Conservation (phyloP, 208 protist genomes). For the Acanthamoeba healyi region DNA sequence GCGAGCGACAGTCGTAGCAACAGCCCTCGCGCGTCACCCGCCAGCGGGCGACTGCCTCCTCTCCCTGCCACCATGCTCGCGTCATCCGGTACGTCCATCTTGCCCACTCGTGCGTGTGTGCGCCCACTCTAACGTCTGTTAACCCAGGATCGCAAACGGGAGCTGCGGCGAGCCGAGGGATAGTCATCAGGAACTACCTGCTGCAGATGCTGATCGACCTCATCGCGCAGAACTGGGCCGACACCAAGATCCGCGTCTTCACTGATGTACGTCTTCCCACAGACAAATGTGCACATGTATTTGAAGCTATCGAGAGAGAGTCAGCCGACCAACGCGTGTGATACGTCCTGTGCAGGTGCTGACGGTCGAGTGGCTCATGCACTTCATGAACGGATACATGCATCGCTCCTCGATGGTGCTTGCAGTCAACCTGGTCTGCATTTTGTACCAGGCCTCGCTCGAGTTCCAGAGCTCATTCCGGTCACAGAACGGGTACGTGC, state of each 20-base stretch:
- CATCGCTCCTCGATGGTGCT: slow-evolving; percentile 68
- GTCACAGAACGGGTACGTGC: slow-evolving; percentile 38
- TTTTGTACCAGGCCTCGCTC: slow-evolving; percentile 61
- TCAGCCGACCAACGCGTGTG: neutral
- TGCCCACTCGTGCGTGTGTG: neutral
- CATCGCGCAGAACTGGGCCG: slow-evolving; percentile 51
- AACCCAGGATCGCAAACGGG: neutral
- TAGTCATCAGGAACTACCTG: slow-evolving; percentile 48
- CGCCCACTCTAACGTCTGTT: neutral
- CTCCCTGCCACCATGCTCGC: neutral
- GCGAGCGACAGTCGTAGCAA: neutral
- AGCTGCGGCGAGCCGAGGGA: neutral
- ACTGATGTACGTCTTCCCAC: slow-evolving; percentile 25
- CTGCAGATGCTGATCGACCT: slow-evolving; percentile 65
- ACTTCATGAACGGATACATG: slow-evolving; percentile 75
- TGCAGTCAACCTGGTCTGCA: slow-evolving; percentile 40
- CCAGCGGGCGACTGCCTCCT: neutral
- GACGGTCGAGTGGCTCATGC: slow-evolving; percentile 63
- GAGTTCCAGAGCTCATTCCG: slow-evolving; percentile 62
- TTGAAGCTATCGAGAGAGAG: no score
- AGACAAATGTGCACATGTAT: neutral
- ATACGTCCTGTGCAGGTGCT: neutral
- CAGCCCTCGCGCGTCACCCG: neutral
- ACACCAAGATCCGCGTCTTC: slow-evolving; percentile 38
- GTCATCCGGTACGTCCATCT: neutral